Conservation (phyloP, 2,329 filamentous ascomycete species). For the Myriangium duriaei region DNA sequence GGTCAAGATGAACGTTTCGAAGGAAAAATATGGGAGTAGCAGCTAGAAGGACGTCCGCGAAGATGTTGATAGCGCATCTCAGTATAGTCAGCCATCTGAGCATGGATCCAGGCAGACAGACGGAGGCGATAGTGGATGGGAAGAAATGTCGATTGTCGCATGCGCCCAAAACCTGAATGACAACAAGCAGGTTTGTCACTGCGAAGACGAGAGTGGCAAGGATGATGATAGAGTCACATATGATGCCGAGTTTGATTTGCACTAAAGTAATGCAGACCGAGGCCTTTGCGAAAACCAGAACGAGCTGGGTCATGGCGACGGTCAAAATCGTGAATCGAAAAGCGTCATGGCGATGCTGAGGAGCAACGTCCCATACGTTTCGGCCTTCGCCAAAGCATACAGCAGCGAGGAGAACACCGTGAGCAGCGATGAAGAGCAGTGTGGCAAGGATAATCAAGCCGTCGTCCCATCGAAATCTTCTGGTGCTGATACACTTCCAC, state of each 20-base stretch:
- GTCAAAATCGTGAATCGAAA: slow-evolving; percentile 2
- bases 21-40: slow-evolving; percentile 6
- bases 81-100: neutral
- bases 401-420: neutral
- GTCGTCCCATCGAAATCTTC: slow-evolving; percentile 4
- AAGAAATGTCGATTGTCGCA: slow-evolving; percentile 4
- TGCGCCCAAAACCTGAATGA: slow-evolving; percentile 2
- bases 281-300: slow-evolving; percentile 5
- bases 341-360: neutral
- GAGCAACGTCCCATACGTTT: slow-evolving; percentile 1
- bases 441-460: neutral
- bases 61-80: neutral
- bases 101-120: neutral
- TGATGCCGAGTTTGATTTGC: slow-evolving; percentile 2
- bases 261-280: slow-evolving; percentile 2
- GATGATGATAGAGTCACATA: slow-evolving; percentile 2
- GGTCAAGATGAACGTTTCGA: slow-evolving; percentile 4
- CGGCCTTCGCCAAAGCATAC: slow-evolving; percentile 3
- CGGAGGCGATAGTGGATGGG: neutral
- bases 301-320: neutral
- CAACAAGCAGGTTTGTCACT: neutral
- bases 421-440: slow-evolving; percentile 2
- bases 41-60: slow-evolving; percentile 5
- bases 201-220: neutral
- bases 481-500: neutral